Percentiles rank a stretch among this genome's conserved stretches.
phyloP scores from a whole-genome alignment of 345 rosid genomes.

The Theobroma cacao region DNA sequence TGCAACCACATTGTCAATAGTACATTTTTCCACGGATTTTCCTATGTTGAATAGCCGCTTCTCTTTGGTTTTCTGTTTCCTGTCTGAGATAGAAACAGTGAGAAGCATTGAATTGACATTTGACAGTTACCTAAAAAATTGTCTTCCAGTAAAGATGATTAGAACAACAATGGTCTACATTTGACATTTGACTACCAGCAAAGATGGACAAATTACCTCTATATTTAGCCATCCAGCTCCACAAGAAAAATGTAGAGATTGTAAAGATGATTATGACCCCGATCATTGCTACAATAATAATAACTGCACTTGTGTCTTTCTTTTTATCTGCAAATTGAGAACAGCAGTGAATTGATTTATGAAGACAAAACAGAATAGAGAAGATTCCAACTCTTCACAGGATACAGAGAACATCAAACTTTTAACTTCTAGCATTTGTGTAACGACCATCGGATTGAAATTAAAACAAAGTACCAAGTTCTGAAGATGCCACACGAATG shows the following conservation, averaged over 20 bases:
- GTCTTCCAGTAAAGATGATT: neutral
- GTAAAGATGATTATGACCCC: conserved; percentile 1
- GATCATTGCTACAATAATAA: neutral
- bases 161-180: no score
- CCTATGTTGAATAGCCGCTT: neutral
- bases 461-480: conserved; percentile 29
- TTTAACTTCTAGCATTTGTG: no score
- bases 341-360: no score
- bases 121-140: neutral
- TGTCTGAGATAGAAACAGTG: neutral
- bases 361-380: no score
- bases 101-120: neutral
- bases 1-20: neutral
- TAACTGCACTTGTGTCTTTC: neutral
- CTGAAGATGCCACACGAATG: conserved; percentile 41
- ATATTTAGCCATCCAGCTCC: conserved; percentile 16
- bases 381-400: no score
- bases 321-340: conserved; percentile 1
- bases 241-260: neutral
- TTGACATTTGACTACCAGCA: neutral
- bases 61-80: neutral
- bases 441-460: no score
- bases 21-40: neutral
- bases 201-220: conserved; percentile 14
- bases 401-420: no score